Base-by-base conservation (phyloP, 257 asterid species). In the Capsicum baccatum region DNA sequence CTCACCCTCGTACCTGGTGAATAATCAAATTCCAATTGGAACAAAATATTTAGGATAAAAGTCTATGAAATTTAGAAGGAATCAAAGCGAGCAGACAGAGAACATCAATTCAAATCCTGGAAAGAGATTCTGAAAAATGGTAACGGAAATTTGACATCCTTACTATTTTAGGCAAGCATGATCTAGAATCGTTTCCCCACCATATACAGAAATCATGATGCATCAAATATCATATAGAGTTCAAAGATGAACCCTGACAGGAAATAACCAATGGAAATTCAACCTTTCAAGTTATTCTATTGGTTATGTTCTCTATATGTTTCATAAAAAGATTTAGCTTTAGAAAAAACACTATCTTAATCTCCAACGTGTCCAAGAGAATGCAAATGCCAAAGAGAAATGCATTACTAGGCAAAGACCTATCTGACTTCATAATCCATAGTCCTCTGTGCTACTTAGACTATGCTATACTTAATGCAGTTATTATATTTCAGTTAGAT, bases 191-290 rank as follows among this genome's bases (percentile, higher is more conserved):
- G 52, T 52, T 21, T 74, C 81, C 60, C 62, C 62, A 26, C 44
- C 47, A 50, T 21, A 26, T 6, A 74, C 81, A 74, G 47, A 74
- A 74, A 26, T 26, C 26, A 52, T 14, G 62, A 74, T 74, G 62
- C 81, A 74, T 50, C 47, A 50, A 74, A 74, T 21, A 74, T 74
- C 62, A 74, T 50, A 47, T 13, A 50, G 13, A 50, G 47, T 50
- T 50, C 81, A 74, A 74, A 50, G 62, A 74, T 74, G 81, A 74
- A 21, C 39, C 80, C 80, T 21, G 44, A 54, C 47, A 50, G 47
- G 21, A 74, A 74, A 74, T 11, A 48, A 50, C 19, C 47, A 74
- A 50, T 50, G 13, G 21, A 74, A 19, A 11, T 11, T 50, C 81
- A 52, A 74, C 37, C 47, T 50, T 74, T 21, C 44, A 74, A 21